A percentile compares a stretch with the other conserved stretches of the same genome.
Evolutionary conservation across 2,329 filamentous ascomycete species (phyloP).

Genomic region (Verticillium dahliae): DNA sequence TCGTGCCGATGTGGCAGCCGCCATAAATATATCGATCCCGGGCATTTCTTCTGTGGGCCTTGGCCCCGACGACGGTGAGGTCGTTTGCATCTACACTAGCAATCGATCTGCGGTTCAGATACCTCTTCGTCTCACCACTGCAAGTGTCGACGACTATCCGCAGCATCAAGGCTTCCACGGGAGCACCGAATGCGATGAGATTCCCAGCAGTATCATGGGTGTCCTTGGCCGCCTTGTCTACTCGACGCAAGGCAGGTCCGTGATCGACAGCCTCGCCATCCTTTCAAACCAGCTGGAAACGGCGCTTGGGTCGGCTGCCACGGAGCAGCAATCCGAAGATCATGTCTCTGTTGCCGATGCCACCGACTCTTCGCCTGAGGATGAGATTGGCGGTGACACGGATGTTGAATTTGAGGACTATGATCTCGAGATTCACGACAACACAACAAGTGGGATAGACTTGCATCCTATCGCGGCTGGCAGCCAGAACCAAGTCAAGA

Average conservation of each 20-base stretch:
- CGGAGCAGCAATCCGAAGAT: constrained; percentile 26
- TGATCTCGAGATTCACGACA: constrained; percentile 22
- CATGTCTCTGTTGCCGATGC: constrained; percentile 17
- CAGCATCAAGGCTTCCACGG: constrained; percentile 30
- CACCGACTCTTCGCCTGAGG: constrained; percentile 22
- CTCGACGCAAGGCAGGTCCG: constrained; percentile 31
- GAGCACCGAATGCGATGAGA: constrained; percentile 31
- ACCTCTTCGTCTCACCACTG: constrained; percentile 12
- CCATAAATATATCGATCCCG: constrained; percentile 29
- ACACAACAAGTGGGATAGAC: constrained; percentile 17
- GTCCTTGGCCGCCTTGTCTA: constrained; percentile 38
- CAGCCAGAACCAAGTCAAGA: constrained; percentile 9
- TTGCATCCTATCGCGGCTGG: constrained; percentile 16
- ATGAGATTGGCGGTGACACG: constrained; percentile 23
- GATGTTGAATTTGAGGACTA: constrained; percentile 23
- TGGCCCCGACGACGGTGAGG: constrained; percentile 66
- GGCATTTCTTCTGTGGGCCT: constrained; percentile 48
- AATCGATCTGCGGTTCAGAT: constrained; percentile 18
- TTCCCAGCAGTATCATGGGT: constrained; percentile 17
- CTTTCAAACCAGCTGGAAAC: constrained; percentile 17
- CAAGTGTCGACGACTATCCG: constrained; percentile 30
- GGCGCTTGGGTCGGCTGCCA: constrained; percentile 13
- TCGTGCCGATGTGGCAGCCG: constrained; percentile 45
- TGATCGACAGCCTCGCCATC: constrained; percentile 28
- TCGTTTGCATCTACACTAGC: constrained; percentile 52